Conservation (phyloP, 345 rosid genomes). For the Citrus unshiu region DNA sequence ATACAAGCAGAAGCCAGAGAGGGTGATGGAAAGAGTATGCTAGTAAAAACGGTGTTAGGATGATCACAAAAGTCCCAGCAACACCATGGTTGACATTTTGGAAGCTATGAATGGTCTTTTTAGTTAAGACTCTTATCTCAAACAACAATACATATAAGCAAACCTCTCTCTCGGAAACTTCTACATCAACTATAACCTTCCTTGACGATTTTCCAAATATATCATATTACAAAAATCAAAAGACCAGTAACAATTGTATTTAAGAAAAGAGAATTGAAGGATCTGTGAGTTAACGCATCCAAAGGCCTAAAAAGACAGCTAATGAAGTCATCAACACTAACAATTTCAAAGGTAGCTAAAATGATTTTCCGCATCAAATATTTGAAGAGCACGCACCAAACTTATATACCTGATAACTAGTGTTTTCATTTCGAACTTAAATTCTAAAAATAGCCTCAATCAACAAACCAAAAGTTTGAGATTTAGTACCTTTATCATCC, state of each 20-base stretch:
- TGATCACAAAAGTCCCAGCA: background rate
- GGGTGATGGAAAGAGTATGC: background rate
- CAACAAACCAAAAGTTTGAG: background rate
- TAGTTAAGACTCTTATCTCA: background rate
- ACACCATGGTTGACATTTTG: background rate
- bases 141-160: background rate
- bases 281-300: background rate
- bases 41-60: background rate
- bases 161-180: background rate
- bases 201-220: background rate
- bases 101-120: background rate
- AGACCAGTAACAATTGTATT: background rate
- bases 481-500: conserved; percentile 30
- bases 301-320: background rate
- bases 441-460: background rate
- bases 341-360: background rate
- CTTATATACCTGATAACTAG: background rate
- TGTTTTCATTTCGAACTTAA: background rate
- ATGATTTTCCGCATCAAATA: background rate
- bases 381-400: background rate
- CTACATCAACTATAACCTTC: too few relatives aligned
- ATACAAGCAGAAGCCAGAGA: background rate
- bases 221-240: background rate
- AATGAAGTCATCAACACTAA: background rate
- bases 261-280: background rate